Evolutionary conservation across 2,329 filamentous ascomycete species (phyloP).

Genomic region (Colletotrichum melonis): DNA sequence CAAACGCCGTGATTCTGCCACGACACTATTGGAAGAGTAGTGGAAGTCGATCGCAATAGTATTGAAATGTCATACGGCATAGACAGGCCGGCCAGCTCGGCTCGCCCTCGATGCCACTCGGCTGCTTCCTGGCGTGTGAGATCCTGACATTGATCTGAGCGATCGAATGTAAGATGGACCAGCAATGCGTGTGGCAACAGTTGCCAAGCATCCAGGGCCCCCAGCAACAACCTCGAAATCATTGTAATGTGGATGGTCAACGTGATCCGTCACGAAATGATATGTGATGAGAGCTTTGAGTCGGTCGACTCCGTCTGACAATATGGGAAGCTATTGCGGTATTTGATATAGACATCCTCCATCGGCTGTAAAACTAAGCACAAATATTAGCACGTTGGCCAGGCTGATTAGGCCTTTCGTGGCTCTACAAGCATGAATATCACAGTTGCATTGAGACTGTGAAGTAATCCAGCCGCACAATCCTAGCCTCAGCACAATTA

Average conservation of each 20-base stretch:
- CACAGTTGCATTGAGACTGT: conserved; percentile 18
- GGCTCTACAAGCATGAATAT: conserved; percentile 22
- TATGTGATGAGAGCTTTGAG: conserved; percentile 18
- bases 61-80: not conserved
- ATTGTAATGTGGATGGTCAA: conserved; percentile 4
- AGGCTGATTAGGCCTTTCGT: not conserved
- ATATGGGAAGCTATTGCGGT: not conserved
- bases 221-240: not conserved
- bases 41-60: not conserved
- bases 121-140: conserved; percentile 12
- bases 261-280: conserved; percentile 30
- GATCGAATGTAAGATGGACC: conserved; percentile 35
- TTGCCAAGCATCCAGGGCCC: conserved; percentile 34
- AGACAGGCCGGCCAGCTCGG: not conserved
- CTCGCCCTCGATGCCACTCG: not conserved
- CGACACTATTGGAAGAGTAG: not conserved
- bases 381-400: not conserved
- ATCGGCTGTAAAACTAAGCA: not conserved
- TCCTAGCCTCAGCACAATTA: conserved; percentile 5
- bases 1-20: not conserved
- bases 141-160: conserved; percentile 30
- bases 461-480: conserved; percentile 16
- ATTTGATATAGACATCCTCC: not conserved
- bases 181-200: conserved; percentile 31
- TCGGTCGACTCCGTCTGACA: not conserved